Conservation (phyloP, 192 early-diverging fungal genomes). For the Paraglomus brasilianum region DNA sequence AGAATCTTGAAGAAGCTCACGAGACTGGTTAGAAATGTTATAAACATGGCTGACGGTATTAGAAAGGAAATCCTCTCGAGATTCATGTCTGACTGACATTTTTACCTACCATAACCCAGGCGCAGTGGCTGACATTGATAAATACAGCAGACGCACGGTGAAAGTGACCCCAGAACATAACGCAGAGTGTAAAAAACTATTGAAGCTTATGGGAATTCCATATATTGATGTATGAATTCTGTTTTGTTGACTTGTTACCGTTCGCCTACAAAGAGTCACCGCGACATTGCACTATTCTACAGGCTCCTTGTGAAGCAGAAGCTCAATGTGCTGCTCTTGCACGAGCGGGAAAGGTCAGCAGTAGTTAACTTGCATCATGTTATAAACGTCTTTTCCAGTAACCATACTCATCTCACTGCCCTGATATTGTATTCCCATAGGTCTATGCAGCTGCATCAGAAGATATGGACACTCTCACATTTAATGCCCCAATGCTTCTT, state of each 20-base stretch:
- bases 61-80: too few species aligned
- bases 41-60: background rate
- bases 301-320: slow-evolving; percentile 96
- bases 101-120: slow-evolving; percentile 38
- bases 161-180: slow-evolving; percentile 94
- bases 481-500: slow-evolving; percentile 84
- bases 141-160: slow-evolving; percentile 83
- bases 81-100: background rate
- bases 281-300: slow-evolving; percentile 12
- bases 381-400: too few species aligned
- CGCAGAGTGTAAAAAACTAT: slow-evolving; percentile 82
- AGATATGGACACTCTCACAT: slow-evolving; percentile 98
- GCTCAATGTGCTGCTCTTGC: slow-evolving; percentile 95
- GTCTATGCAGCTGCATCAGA: slow-evolving; percentile 95
- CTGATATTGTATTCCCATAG: slow-evolving; percentile 31
- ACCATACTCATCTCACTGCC: background rate
- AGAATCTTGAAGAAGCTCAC: slow-evolving; percentile 67
- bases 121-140: slow-evolving; percentile 76
- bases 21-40: slow-evolving; percentile 52
- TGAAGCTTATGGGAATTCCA: slow-evolving; percentile 93
- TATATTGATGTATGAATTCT: slow-evolving; percentile 63
- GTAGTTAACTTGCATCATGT: background rate
- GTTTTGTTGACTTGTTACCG: background rate
- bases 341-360: slow-evolving; percentile 68
- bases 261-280: background rate